Base-by-base conservation (phyloP, 331 rosid genomes). In the Spiraea crenata region DNA sequence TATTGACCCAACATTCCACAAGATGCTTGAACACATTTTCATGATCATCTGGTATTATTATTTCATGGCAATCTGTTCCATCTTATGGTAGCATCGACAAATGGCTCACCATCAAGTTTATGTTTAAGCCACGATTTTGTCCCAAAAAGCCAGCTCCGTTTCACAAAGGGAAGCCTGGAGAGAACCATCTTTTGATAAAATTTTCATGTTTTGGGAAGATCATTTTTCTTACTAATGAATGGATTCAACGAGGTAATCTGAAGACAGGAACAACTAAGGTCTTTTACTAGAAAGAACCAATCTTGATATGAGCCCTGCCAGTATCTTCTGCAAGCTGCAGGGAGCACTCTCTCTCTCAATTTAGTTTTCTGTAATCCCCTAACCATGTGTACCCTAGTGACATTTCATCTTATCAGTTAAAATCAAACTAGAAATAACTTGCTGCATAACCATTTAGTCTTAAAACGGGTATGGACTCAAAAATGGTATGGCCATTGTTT, bases 241-340 rank as follows among this genome's bases (percentile, higher is more conserved):
- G 86, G 91, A 63, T 88, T 86, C 73, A 84, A 60, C 75, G 86
- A 70, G 60, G 62, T 74, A 57, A 84, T 65, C 37, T 80, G 80
- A 65, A 89, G 82, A 65, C 35, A 35, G 72, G 50, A 82, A 76
- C 20, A 76, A 25, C 64, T 79, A 49, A 82, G 38, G 45, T 75
- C 72, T 34, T 72, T 77, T n/a, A 81, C 88, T 63, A 89, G n/a
- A 58, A 89, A 79, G 71, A 86, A 62, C 95, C 95, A 89, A 38
- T 86, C 88, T 19, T 44, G 75, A 66, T 77, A 84, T 52, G 90
- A 89, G 16, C 96, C 96, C 96, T 92, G 86, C 48, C 80, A 78
- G 67, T 79, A 84, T 69, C 67, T 82, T 60, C 84, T 87, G 44
- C 2, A 12, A 12, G 79, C 85, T 70, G 78, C 77, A 3, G 85